A percentile compares a stretch with the other conserved stretches of the same genome.
Evolutionary conservation across 805 yeast species (phyloP).

Genomic region (Yamadazyma endophytica): DNA sequence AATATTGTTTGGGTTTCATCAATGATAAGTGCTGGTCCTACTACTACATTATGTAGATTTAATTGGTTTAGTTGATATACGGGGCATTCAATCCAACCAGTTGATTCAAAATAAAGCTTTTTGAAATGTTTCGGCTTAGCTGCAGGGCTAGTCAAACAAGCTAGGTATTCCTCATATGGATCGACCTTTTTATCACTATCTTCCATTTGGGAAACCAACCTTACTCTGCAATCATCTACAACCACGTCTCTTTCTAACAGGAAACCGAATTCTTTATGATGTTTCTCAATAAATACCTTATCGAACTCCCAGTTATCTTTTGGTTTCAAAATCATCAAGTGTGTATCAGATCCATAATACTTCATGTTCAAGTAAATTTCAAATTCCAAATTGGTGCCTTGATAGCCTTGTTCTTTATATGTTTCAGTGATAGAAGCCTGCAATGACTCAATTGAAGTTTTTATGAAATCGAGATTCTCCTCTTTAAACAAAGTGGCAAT

Average conservation of each 20-base stretch:
- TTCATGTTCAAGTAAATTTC: constrained; percentile 15
- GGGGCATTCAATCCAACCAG: constrained; percentile 31
- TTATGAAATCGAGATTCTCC: constrained; percentile 34
- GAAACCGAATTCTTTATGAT: constrained; percentile 11
- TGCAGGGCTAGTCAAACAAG: constrained; percentile 9
- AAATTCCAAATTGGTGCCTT: constrained; percentile 4
- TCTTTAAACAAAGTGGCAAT: constrained; percentile 28
- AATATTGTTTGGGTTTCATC: constrained; percentile 80
- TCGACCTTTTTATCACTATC: constrained; percentile 14
- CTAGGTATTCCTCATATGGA: constrained; percentile 17
- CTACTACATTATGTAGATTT: constrained; percentile 44
- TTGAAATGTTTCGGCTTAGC: constrained; percentile 5
- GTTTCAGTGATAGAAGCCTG: neutral
- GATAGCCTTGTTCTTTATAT: constrained; percentile 1
- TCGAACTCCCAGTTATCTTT: constrained; percentile 7
- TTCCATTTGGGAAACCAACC: constrained; percentile 52
- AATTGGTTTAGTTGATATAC: constrained; percentile 48
- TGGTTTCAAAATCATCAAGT: constrained; percentile 19
- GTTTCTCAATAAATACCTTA: constrained; percentile 4
- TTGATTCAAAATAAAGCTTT: constrained; percentile 6
- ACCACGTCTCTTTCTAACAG: constrained; percentile 8
- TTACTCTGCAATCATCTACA: constrained; percentile 9
- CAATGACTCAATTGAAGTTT: constrained; percentile 31
- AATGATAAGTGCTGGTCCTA: constrained; percentile 41
- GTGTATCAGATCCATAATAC: constrained; percentile 20